Evolutionary conservation across 768 basidiomycete species (phyloP), one percentile per base, ranked within the genome.

Genomic region (Calocybe indica): DNA sequence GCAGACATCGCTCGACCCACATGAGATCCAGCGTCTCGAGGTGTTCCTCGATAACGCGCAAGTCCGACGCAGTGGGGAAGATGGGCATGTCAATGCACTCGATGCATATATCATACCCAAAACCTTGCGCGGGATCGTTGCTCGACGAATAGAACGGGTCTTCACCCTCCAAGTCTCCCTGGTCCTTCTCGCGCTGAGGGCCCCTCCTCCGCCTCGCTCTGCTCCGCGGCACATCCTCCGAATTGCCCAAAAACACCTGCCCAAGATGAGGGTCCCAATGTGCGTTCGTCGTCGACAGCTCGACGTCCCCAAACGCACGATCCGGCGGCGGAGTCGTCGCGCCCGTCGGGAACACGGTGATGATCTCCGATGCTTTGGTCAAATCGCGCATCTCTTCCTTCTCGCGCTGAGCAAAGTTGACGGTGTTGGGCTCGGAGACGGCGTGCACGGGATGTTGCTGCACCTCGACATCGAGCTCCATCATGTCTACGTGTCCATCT

Each of bases 321-420:
- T 10, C n/a, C 12, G 33, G 5, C 1, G 13, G 6, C 5, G 36
- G 13, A 32, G 42, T 30, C 7, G 31, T 34, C 42, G 31, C 31
- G 35, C 35, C 42, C 31, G 10, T 6, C 5, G 5, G 11, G 5
- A 43, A 31, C 42, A 43, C 13, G 10, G 31, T 34, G 15, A 43
- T 33, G 45, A 94, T 91, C 67, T 90, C 88, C 14, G 79, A 83
- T 6, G 90, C 88, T 49, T 80, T 76, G 0, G 92, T 95, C 46
- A 94, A 69, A 58, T 88, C 86, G 9, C 86, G 72, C 89, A 93
- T 94, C 70, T 94, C 92, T 51, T 90, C 88, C 64, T 80, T 80
- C 68, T 95, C 92, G 32, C 89, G 74, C 58, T 82, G 77, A 10
- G 88, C 82, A 63, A 93, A 92, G 61, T 90, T 80, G 59, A 91